Evolutionary conservation across 169 alveolate genomes (phyloP), one percentile per base, ranked within the genome.

Genomic region (Amoebophrya sp.): DNA sequence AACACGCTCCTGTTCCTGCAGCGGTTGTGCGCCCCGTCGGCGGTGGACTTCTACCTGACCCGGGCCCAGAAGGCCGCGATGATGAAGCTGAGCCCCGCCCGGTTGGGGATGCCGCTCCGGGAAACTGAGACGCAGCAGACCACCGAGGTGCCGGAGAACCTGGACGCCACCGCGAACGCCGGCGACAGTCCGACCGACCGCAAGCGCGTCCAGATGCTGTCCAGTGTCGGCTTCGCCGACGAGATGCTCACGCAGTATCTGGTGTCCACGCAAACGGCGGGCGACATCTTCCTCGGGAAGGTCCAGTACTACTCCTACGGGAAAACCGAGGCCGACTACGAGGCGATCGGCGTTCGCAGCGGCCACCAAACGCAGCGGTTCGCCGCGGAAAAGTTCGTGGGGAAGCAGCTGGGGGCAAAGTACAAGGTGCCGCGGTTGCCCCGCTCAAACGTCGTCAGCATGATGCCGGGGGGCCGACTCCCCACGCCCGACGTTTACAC

Each of bases 1-100:
- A 66, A 66, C 83, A 66, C 83, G 29, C 83, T 66, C 35, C 35
- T 66, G 83, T 66, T 66, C 83, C 83, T 66, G 83, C 83, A 66
- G 35, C 29, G 83, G 35, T 25, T 66, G 39, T 66, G 83, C 35
- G 83, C 83, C 10, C 83, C 83, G 29, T 12, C 35, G 35, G 0
- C 83, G 29, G 35, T 66, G 29, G 83, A 66, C 83, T 66, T 66
- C 35, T 66, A 7, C 32, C 83, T 66, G 35, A 66, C 38, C 12
- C 1, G 35, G 83, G 32, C 83, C 32, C 83, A 66, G 1, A 18
- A 66, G 32, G 39, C 38, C 7, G 83, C 83, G 39, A 12, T 66
- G 39, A 25, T 66, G 39, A 66, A 66, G 32, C 10, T 66, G 35
- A 1, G 39, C 2, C 35, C 35, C 2, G 32, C 1, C 38, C 83